Evolutionary conservation across 106 monocot species (phyloP).

Genomic region (Dendrobium huoshanense): DNA sequence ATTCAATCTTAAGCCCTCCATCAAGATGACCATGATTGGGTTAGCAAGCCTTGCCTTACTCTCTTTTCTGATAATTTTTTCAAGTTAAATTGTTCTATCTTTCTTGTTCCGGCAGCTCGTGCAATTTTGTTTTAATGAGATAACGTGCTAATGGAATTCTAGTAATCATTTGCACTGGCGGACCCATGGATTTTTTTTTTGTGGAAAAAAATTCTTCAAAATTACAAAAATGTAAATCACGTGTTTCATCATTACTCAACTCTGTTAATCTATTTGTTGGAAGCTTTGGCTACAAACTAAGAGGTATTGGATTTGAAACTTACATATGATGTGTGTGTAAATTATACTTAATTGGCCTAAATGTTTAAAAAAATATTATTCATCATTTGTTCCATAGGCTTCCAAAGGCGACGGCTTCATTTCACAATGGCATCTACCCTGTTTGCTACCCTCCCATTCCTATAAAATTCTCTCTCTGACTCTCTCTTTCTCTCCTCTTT

Average conservation of each 20-base stretch:
- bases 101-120: neutral
- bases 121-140: neutral
- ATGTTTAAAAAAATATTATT: no score
- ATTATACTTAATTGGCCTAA: no score
- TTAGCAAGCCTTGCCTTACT: conserved; percentile 5
- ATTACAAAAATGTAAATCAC: no score
- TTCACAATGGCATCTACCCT: neutral
- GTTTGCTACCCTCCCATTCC: neutral
- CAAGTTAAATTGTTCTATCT: neutral
- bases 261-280: no score
- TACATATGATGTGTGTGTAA: no score
- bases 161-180: neutral
- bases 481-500: neutral
- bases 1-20: conserved; percentile 60
- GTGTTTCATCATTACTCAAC: no score
- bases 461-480: neutral
- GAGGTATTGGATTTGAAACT: no score
- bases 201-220: no score
- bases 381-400: no score
- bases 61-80: neutral
- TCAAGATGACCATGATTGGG: conserved; percentile 99
- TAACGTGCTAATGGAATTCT: neutral
- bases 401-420: neutral
- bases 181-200: neutral
- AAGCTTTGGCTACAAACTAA: no score